Conservation (phyloP, 2,329 filamentous ascomycete species). For the Leptographium radiaticola region DNA sequence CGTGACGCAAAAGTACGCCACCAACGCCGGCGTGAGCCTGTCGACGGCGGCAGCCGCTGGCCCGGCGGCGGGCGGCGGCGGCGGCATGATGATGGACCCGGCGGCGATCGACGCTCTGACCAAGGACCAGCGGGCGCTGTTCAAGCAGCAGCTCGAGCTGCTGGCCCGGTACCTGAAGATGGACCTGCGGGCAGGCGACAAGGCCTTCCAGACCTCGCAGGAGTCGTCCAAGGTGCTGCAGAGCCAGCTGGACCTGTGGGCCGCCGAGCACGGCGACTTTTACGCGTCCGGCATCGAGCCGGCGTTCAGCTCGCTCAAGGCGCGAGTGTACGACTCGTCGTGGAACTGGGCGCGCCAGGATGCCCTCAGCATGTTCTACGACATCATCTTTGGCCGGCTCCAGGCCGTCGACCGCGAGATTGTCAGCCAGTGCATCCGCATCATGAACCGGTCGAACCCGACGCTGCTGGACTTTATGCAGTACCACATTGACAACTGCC, state of each 20-base stretch:
- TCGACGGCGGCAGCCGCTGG: slow-evolving; percentile 65
- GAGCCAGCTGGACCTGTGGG: slow-evolving; percentile 89
- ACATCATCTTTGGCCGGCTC: slow-evolving; percentile 93
- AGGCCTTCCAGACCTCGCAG: slow-evolving; percentile 73
- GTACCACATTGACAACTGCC: slow-evolving; percentile 98
- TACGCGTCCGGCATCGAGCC: slow-evolving; percentile 93
- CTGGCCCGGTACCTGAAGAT: slow-evolving; percentile 94
- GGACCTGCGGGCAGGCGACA: slow-evolving; percentile 92
- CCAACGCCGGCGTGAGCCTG: slow-evolving; percentile 69
- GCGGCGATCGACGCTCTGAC: slow-evolving; percentile 93
- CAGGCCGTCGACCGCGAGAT: slow-evolving; percentile 93
- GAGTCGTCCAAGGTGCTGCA: slow-evolving; percentile 81
- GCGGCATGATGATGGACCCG: slow-evolving; percentile 99
- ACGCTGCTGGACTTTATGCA: slow-evolving; percentile 97
- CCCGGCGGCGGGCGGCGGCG: slow-evolving; percentile 54
- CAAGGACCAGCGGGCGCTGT: slow-evolving; percentile 88
- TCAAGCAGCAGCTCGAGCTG: slow-evolving; percentile 96
- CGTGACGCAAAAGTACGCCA: slow-evolving; percentile 78
- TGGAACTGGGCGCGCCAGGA: slow-evolving; percentile 99
- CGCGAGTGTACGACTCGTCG: slow-evolving; percentile 90
- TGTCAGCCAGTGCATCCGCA: slow-evolving; percentile 93
- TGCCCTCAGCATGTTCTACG: slow-evolving; percentile 96
- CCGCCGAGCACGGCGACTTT: slow-evolving; percentile 87
- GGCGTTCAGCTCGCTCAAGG: slow-evolving; percentile 85
- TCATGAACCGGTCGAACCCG: slow-evolving; percentile 98